Base-by-base conservation (phyloP, 441 rosid species). In the Populus hybrid region DNA sequence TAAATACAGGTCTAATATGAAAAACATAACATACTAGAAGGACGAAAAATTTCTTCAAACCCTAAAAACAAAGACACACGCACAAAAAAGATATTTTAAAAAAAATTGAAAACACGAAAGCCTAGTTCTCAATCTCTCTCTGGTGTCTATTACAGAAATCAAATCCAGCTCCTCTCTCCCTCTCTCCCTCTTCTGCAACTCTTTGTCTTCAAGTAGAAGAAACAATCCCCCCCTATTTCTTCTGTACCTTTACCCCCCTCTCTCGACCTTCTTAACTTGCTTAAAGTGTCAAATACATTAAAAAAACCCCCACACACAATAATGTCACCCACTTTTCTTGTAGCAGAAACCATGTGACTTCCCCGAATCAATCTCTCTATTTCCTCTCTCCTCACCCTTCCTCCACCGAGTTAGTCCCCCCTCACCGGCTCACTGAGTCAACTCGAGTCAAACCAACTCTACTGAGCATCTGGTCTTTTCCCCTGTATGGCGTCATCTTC, bases 401-500 rank as follows among this genome's bases (percentile, higher is more conserved):
- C 8, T 46, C 53, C 24, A 6, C 53, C 73, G 53, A 34, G 14
- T 69, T 50, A 10, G 16, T 3, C 7, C 21, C 72, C 83, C 35
- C 82, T 79, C 80, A 5, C 83, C 80, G 78, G 24, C 84, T 80
- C 83, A 70, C 64, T 73, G 86, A 87, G 86, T 82, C 87, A 80
- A 83, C 78, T 74, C 85, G 77, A 83, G 76, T 76, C 74, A 24
- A 87, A 59, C 46, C 2, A 42, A 24, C 32, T 14, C 14, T 3
- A 64, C 14, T 36, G 9, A 21, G 1, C 64, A 9, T 61, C 24
- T 2, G 21, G 12, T 34, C 3, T 46, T 0, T 4, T 3, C 7
- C 28, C 70, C 23, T 9, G 38, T n/a, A 82, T 93, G 98, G 98
- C 97, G 38, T 91, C 97, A 10, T 92, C 97, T 38, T 97, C 98